A percentile compares a stretch with the other conserved stretches of the same genome.
Evolutionary conservation across 2,329 filamentous ascomycete genomes (phyloP).

Genomic region (Neoarthrinium moseri): DNA sequence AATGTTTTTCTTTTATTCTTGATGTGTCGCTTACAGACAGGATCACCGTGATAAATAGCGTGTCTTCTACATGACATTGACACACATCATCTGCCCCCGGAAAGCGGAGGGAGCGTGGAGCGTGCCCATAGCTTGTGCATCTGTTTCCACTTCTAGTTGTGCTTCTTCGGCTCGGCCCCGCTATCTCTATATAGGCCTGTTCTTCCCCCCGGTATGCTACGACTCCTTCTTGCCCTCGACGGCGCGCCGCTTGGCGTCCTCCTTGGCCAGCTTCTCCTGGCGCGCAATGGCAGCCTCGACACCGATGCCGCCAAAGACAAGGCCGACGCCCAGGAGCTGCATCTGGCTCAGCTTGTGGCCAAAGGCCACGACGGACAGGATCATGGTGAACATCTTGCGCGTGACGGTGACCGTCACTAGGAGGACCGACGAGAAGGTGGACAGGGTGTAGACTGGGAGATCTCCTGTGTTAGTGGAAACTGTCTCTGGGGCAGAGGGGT

Average conservation of each 20-base stretch:
- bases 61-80: too few species aligned
- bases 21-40: too few species aligned
- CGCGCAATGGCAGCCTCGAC: slow-evolving; percentile 82
- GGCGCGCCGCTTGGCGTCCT: slow-evolving; percentile 55
- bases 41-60: too few species aligned
- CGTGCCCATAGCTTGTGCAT: too few species aligned
- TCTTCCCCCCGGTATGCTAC: too few species aligned
- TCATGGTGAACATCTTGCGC: slow-evolving; percentile 99
- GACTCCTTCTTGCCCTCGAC: slow-evolving; percentile 14
- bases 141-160: too few species aligned
- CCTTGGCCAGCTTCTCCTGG: slow-evolving; percentile 81
- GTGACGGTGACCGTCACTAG: slow-evolving; percentile 97
- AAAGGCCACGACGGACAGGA: slow-evolving; percentile 91
- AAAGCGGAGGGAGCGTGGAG: too few species aligned
- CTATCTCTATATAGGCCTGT: too few species aligned
- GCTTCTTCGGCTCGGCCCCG: too few species aligned
- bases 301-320: slow-evolving; percentile 95
- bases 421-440: slow-evolving; percentile 86
- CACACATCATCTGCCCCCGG: too few species aligned
- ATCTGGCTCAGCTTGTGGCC: slow-evolving; percentile 83
- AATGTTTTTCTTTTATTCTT: too few species aligned
- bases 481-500: too few species aligned
- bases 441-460: slow-evolving; percentile 75
- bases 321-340: slow-evolving; percentile 88
- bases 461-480: background rate